Percentiles rank a stretch among this genome's conserved stretches.
These are phyloP conservation scores for Calocybe gangraenosa DNA, from an alignment of 768 basidiomycete genomes.

Conservation along the genomic window DNA sequence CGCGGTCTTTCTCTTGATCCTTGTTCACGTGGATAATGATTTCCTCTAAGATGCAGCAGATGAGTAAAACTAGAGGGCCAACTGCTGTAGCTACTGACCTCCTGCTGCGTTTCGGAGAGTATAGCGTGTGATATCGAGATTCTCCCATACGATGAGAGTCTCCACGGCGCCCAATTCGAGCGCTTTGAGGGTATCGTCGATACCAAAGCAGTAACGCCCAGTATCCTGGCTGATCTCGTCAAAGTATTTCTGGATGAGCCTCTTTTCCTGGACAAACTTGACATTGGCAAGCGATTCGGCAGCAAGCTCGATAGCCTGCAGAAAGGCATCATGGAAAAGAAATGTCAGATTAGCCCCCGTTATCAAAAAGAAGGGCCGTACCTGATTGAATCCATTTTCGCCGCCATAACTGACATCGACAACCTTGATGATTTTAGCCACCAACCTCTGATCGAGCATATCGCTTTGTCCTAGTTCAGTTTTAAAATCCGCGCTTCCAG, in stretches of 20 bases:
- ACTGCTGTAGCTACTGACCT: slow-evolving; percentile 40
- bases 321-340: slow-evolving; percentile 5
- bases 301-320: slow-evolving; percentile 92
- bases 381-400: slow-evolving; percentile 99
- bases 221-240: slow-evolving; percentile 99
- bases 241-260: slow-evolving; percentile 95
- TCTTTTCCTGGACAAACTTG: slow-evolving; percentile 99
- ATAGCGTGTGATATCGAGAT: slow-evolving; percentile 87
- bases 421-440: slow-evolving; percentile 91
- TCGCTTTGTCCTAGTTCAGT: slow-evolving; percentile 95
- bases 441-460: slow-evolving; percentile 89
- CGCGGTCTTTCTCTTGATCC: slow-evolving; percentile 88
- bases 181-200: slow-evolving; percentile 94
- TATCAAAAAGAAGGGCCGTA: slow-evolving; percentile 21
- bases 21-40: slow-evolving; percentile 73
- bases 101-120: slow-evolving; percentile 88
- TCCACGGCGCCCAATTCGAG: slow-evolving; percentile 96
- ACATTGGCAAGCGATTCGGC: slow-evolving; percentile 96
- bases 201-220: slow-evolving; percentile 94
- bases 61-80: not conserved
- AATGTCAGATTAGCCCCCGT: too few species aligned
- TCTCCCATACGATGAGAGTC: slow-evolving; percentile 98
- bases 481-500: slow-evolving; percentile 98
- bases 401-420: slow-evolving; percentile 99
- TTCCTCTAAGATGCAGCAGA: slow-evolving; percentile 54